Evolutionary conservation across 768 basidiomycete genomes (phyloP).

Genomic region (Leccinum ochraceum): DNA sequence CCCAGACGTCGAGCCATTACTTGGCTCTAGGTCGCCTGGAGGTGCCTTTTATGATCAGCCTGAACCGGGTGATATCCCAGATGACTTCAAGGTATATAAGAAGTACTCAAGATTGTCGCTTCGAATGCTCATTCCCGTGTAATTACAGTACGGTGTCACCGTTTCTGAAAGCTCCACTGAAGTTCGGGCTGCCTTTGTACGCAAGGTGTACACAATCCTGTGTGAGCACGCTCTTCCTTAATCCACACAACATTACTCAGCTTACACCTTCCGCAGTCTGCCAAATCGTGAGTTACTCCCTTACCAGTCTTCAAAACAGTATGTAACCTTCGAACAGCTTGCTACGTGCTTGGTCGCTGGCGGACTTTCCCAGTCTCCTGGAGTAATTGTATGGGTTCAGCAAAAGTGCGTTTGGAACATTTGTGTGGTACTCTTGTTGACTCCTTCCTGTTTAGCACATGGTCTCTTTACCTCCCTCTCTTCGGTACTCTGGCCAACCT

Average conservation of each 20-base stretch:
- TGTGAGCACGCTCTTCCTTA: conserved; percentile 50
- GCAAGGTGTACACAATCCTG: conserved; percentile 90
- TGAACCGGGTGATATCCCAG: conserved; percentile 71
- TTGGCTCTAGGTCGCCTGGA: conserved; percentile 48
- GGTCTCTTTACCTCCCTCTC: conserved; percentile 79
- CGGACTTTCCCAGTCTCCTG: conserved; percentile 60
- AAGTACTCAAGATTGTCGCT: neutral
- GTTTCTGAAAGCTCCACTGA: conserved; percentile 77
- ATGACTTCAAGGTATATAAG: conserved; percentile 84
- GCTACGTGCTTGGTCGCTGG: conserved; percentile 82
- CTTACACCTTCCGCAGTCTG: conserved; percentile 48
- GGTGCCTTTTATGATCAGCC: conserved; percentile 77
- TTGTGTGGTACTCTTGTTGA: conserved; percentile 2
- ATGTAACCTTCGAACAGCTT: conserved; percentile 39
- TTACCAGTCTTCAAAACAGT: neutral
- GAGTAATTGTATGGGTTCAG: conserved; percentile 69
- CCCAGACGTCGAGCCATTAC: conserved; percentile 52
- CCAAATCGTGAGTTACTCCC: conserved; percentile 60
- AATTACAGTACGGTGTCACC: conserved; percentile 70
- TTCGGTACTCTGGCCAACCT: conserved; percentile 81
- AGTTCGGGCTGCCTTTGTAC: conserved; percentile 82
- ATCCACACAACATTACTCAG: conserved; percentile 1
- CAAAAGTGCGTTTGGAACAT: conserved; percentile 51
- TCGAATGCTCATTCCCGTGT: conserved; percentile 7
- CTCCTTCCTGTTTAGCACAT: conserved; percentile 46